Evolutionary conservation across 225 moss, liverwort and hornwort genomes (phyloP), one percentile per base, ranked within the genome.

Genomic region (Lunularia cruciata): DNA sequence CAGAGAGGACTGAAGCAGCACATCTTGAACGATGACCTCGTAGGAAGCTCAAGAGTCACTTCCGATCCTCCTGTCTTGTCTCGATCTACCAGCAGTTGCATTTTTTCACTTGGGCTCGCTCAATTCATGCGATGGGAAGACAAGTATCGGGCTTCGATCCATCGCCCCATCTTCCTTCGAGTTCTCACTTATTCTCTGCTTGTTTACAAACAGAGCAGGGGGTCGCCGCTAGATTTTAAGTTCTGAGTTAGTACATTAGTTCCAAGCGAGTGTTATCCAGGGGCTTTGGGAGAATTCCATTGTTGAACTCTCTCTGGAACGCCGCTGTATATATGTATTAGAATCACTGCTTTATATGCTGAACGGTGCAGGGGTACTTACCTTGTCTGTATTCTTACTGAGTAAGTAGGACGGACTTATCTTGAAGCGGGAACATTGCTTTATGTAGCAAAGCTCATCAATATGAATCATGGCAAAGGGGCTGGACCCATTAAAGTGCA

Each of bases 401-500:
- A 69, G 28, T 39, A 34, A 10, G 40, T 25, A 31, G 54, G 18
- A 30, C 10, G 1, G 52, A 46, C 25, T 36, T 19, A 36, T 9
- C 0, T 15, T 16, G 22, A 26, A 42, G 39, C 69, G 37, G 28
- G 39, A 55, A 69, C 33, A n/a, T 39, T 53, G 42, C 42, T 53
- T 31, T 40, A 69, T 73, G 73, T 68, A 69, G 42, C 74, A 53
- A 27, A 69, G 48, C 14, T 65, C 23, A 51, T 27, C 53, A 74
- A 56, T 27, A 83, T 75, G 82, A 78, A 78, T 59, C 72, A 83
- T 70, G 82, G 69, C 38, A 37, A 69, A 15, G 56, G 56, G 52
- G 53, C 75, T 26, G 71, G 67, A 9, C 82, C 77, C 43, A 69
- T 72, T 68, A 78, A 75, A 83, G 78, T 78, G 18, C 82, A 83